Evolutionary conservation across 805 yeast genomes (phyloP).

Genomic region (Wickerhamomyces strasburgensis): DNA sequence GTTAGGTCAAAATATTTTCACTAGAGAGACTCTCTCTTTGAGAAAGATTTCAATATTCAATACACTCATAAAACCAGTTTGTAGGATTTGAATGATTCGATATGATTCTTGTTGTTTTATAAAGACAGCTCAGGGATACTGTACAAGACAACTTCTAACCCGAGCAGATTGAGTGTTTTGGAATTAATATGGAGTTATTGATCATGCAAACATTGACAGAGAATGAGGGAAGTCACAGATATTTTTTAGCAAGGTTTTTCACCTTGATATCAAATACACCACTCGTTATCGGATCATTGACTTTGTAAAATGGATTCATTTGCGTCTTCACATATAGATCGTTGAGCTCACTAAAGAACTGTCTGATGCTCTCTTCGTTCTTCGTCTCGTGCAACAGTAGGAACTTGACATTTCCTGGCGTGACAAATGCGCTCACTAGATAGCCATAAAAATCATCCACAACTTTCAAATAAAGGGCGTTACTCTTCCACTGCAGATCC

Average conservation of each 20-base stretch:
- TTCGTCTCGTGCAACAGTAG: constrained; percentile 57
- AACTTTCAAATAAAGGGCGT: constrained; percentile 61
- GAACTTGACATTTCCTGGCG: constrained; percentile 83
- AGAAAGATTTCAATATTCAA: too few relatives aligned
- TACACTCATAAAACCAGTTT: too few relatives aligned
- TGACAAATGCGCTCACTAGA: constrained; percentile 75
- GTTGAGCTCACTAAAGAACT: constrained; percentile 79
- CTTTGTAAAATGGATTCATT: constrained; percentile 80
- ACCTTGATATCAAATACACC: constrained; percentile 74
- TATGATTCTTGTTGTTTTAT: too few relatives aligned
- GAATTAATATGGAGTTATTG: too few relatives aligned
- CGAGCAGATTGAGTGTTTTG: too few relatives aligned
- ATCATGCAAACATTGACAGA: constrained; percentile 4
- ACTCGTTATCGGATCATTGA: constrained; percentile 69
- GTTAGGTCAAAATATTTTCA: too few relatives aligned
- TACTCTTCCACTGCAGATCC: constrained; percentile 77
- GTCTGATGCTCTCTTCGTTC: constrained; percentile 71
- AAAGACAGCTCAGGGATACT: too few relatives aligned
- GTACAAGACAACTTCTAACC: too few relatives aligned
- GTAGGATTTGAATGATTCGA: too few relatives aligned
- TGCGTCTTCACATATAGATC: constrained; percentile 83
- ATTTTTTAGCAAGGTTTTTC: constrained; percentile 66
- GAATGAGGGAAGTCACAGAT: constrained; percentile 56
- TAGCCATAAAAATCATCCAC: constrained; percentile 85
- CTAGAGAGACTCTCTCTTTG: too few relatives aligned